These are phyloP conservation scores for Marsdenia floribunda DNA, from an alignment of 257 asterid genomes.

Conservation along the genomic window DNA sequence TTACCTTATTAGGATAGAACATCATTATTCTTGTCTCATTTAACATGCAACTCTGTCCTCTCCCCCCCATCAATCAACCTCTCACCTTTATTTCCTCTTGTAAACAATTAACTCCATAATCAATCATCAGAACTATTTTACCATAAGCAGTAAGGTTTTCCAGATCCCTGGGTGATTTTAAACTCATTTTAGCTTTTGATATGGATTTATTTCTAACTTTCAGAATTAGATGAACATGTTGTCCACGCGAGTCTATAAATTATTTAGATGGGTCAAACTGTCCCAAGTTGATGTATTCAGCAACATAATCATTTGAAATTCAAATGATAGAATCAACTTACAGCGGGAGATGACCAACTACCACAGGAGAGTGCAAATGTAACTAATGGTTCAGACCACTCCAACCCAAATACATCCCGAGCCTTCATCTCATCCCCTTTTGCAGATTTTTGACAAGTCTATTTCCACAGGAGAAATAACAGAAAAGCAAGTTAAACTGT, in stretches of 20 bases:
- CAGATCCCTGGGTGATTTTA: background rate
- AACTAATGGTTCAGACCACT: constrained; percentile 87
- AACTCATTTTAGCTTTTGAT: background rate
- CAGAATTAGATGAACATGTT: background rate
- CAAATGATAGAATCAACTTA: constrained; percentile 30
- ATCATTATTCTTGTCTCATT: background rate
- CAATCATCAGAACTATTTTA: too few relatives aligned
- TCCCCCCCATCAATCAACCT: background rate
- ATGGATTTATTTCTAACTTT: background rate
- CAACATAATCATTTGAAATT: background rate
- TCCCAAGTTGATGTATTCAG: background rate
- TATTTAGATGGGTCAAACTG: background rate
- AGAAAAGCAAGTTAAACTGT: constrained; percentile 3
- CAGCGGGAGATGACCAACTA: constrained; percentile 94
- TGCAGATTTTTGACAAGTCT: constrained; percentile 59
- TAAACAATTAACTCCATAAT: background rate
- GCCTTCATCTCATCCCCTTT: constrained; percentile 49
- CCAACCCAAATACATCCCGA: constrained; percentile 52
- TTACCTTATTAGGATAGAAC: background rate
- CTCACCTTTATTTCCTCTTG: background rate
- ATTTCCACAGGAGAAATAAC: constrained; percentile 6
- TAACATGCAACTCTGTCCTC: background rate
- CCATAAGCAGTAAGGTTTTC: background rate
- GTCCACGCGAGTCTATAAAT: background rate
- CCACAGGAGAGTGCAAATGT: constrained; percentile 90